Evolutionary conservation across 73 alveolate genomes (phyloP), one percentile per base, ranked within the genome.

Genomic region (Blepharisma japonicum): DNA sequence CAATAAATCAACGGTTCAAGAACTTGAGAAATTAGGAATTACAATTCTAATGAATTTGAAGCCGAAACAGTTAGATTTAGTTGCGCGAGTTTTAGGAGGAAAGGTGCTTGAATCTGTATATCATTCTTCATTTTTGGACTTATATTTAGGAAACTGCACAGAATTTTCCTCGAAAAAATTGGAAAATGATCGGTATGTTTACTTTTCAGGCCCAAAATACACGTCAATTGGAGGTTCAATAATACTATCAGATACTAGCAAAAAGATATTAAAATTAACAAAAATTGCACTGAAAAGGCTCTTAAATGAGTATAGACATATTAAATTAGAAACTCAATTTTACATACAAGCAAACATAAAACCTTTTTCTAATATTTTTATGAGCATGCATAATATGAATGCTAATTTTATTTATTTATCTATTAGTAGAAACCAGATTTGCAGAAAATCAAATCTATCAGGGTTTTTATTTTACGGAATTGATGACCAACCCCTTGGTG

Each of bases 11-110:
- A 77, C 82, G 20, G 51, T 86, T 7, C 89, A 88, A 32, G 50
- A 72, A 39, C 74, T 94, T n/a, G 76, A 84, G 77, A 89, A 83
- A 21, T 79, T 71, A 54, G 78, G 74, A 7, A 86, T 89, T 20
- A 86, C 92, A 3, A 87, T 89, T 6, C 67, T 89, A 20, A 61
- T 89, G 1, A 86, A 89, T 53, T 76, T 89, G 4, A 72, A 68
- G 23, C 51, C 14, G 1, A 79, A 25, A 23, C 23, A 45, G 11
- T 21, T 83, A 45, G 46, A 66, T 6, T 55, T 53, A 39, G 78
- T 83, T 6, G 86, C 90, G 0, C 3, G 90, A 38, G 20, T 39
- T 39, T 18, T 72, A 48, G 20, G n/a, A 18, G 80, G 74, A 61
- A 39, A 61, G 74, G 23, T 61, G 14, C 74, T 61, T 61, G 74